phyloP scores from a whole-genome alignment of 2,329 filamentous ascomycete species.

The Thielaviopsis cerberus region DNA sequence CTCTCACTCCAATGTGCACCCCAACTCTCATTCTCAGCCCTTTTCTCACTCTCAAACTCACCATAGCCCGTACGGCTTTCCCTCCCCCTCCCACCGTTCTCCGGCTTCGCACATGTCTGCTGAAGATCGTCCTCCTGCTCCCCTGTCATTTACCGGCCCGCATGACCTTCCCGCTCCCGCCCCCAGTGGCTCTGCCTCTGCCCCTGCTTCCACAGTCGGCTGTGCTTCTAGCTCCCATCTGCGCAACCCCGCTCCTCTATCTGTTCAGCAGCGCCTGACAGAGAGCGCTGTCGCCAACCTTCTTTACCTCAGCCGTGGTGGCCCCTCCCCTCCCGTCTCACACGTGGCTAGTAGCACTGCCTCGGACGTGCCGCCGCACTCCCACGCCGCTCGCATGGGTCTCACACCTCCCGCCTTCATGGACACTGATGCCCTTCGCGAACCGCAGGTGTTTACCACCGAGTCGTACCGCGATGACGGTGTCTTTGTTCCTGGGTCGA shows the following conservation, averaged over 20 bases:
- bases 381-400: slow-evolving; percentile 1
- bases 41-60: background rate
- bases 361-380: background rate
- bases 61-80: background rate
- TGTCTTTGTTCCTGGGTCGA: slow-evolving; percentile 28
- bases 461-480: slow-evolving; percentile 21
- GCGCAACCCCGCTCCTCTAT: slow-evolving; percentile 11
- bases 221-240: background rate
- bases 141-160: background rate
- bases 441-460: slow-evolving; percentile 17
- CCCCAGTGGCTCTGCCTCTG: background rate
- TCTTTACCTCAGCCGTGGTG: slow-evolving; percentile 19
- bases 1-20: background rate
- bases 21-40: background rate
- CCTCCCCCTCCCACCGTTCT: background rate
- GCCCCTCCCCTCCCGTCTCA: slow-evolving; percentile 9
- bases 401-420: slow-evolving; percentile 13
- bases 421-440: slow-evolving; percentile 14
- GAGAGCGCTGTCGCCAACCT: slow-evolving; percentile 21
- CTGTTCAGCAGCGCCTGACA: slow-evolving; percentile 16
- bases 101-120: slow-evolving; percentile 12
- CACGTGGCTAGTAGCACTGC: slow-evolving; percentile 10
- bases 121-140: slow-evolving; percentile 12
- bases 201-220: background rate
- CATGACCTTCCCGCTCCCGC: slow-evolving; percentile 9